Evolutionary conservation across 2,329 filamentous ascomycete species (phyloP), one percentile per base, ranked within the genome.

Genomic region (Zopfia rhizophila): DNA sequence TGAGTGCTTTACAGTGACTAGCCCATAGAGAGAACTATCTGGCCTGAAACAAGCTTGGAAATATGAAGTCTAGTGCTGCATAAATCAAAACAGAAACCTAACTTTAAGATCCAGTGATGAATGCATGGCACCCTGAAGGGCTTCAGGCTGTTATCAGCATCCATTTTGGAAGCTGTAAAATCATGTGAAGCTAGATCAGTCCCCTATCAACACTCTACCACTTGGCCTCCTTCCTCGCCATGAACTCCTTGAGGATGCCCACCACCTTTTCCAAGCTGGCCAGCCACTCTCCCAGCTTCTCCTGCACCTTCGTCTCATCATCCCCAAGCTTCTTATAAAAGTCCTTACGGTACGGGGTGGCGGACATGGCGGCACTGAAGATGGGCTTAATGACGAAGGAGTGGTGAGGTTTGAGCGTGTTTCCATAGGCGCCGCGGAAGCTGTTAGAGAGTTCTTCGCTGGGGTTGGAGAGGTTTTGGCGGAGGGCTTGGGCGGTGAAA

Each of bases 401-500:
- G 81, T 99, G 94, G 79, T 96, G 86, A 18, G 89, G 89, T 79
- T 96, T 96, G 64, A 99, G 88, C 37, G 93, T 97, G 63, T 78
- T 80, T 69, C 82, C 83, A 77, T 99, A 99, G 60, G 92, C 90
- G 45, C 78, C 77, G 64, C 89, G 87, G 87, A 99, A 99, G 35
- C 91, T 96, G 58, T 84, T 81, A 50, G 89, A 81, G 53, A 99
- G 88, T 76, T 97, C 91, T 68, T 91, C 83, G 56, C 71, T 60
- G 41, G 83, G 67, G 66, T 88, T 85, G 65, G 81, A 74, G 56
- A 91, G 65, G 78, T 96, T 96, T 71, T 87, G 81, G 67, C 85
- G 84, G 53, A 99, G 86, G 49, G 89, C 89, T 72, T 90, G 86
- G 68, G 86, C 85, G 56, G 93, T 97, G 79, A 99, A 99, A 69